Conservation (phyloP, 208 protist species). For the Trypanosoma cruzi region DNA sequence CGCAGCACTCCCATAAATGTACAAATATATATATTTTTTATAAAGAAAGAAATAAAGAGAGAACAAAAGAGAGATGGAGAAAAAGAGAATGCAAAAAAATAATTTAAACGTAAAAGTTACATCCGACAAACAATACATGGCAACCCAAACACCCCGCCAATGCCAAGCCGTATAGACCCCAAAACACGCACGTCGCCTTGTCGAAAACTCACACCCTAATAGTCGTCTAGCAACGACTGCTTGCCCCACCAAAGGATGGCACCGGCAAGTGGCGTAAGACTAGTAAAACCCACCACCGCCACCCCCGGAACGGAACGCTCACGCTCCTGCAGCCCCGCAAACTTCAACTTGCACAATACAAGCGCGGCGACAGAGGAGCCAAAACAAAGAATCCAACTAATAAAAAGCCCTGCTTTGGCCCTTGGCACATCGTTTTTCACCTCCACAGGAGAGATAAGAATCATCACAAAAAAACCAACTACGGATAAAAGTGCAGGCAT, state of each 20-base stretch:
- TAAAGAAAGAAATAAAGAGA: not conserved
- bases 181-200: not conserved
- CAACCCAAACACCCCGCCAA: not conserved
- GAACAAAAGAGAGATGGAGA: not conserved
- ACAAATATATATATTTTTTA: no score
- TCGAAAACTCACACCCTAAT: not conserved
- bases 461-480: slow-evolving; percentile 62
- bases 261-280: slow-evolving; percentile 50
- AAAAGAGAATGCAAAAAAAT: no score
- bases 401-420: slow-evolving; percentile 68
- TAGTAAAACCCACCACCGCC: slow-evolving; percentile 61
- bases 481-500: slow-evolving; percentile 74
- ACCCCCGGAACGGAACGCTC: slow-evolving; percentile 51
- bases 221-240: slow-evolving; percentile 17
- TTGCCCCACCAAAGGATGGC: slow-evolving; percentile 76
- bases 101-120: no score
- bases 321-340: slow-evolving; percentile 47
- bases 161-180: no score
- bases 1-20: not conserved
- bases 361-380: slow-evolving; percentile 59
- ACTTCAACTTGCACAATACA: slow-evolving; percentile 47
- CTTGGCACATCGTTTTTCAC: slow-evolving; percentile 53
- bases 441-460: slow-evolving; percentile 58
- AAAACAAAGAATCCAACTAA: slow-evolving; percentile 74
- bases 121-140: no score